phyloP scores from a whole-genome alignment of 2,329 filamentous ascomycete genomes.

The Verticillium longisporum region DNA sequence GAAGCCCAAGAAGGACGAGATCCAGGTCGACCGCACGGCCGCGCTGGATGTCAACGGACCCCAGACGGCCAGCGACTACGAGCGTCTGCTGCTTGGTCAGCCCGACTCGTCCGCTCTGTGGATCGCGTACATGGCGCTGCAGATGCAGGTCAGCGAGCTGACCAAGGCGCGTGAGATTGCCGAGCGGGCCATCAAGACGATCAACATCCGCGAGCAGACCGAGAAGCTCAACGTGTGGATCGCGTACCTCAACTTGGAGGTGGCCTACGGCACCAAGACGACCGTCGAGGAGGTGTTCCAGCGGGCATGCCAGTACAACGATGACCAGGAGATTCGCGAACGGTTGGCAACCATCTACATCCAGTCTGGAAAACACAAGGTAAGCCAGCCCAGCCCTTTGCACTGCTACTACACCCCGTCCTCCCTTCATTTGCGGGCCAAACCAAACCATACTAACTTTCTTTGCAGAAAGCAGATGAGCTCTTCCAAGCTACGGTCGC shows the following conservation, averaged over 20 bases:
- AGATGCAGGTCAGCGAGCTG: conserved; percentile 85
- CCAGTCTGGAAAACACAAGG: conserved; percentile 76
- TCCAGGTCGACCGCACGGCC: conserved; percentile 84
- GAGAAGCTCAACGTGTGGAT: conserved; percentile 97
- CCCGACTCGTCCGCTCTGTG: conserved; percentile 90
- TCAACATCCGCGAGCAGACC: conserved; percentile 82
- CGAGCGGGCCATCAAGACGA: conserved; percentile 83
- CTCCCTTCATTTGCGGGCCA: no score
- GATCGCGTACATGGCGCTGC: conserved; percentile 99
- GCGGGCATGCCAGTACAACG: conserved; percentile 89
- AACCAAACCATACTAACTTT: conserved; percentile 1
- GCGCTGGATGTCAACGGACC: conserved; percentile 85
- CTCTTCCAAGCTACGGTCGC: conserved; percentile 83
- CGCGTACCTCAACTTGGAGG: conserved; percentile 88
- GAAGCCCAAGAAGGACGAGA: conserved; percentile 68
- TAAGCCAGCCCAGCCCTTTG: conserved; percentile 35
- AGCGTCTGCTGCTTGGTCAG: conserved; percentile 84
- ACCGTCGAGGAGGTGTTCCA: conserved; percentile 81
- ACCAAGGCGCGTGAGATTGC: conserved; percentile 83
- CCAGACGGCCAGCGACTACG: conserved; percentile 85
- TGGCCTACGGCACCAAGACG: conserved; percentile 79
- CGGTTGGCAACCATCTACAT: conserved; percentile 92
- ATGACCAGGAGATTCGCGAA: conserved; percentile 83
- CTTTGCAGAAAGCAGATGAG: conserved; percentile 69
- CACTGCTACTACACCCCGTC: not conserved